A percentile compares a stretch with the other conserved stretches of the same genome.
These are phyloP conservation scores for Candolleomyces efflorescens DNA, from an alignment of 768 basidiomycete species.

Conservation along the genomic window DNA sequence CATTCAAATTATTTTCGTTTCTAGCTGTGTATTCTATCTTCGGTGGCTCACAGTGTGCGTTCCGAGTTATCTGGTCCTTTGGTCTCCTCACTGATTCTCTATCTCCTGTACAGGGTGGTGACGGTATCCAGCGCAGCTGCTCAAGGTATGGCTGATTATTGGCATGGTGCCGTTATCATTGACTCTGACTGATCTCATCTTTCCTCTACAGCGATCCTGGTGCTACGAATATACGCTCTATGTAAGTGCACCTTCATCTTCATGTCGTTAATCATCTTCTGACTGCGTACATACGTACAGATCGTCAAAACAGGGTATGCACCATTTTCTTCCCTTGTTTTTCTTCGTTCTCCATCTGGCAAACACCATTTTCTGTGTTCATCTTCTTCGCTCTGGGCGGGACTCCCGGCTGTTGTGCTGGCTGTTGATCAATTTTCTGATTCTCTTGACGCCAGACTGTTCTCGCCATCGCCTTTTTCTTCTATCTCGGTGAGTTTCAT, in stretches of 20 bases:
- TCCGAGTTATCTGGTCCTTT: neutral
- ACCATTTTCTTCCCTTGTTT: neutral
- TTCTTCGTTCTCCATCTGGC: neutral
- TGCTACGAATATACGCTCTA: slow-evolving; percentile 24
- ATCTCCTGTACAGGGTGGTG: slow-evolving; percentile 8
- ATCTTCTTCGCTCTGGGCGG: no score
- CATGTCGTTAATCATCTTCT: neutral
- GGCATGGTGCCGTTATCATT: neutral
- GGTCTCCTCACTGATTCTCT: neutral
- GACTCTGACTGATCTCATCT: neutral
- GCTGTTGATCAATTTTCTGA: no score
- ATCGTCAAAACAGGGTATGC: neutral
- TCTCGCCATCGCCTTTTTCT: slow-evolving; percentile 14
- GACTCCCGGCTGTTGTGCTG: neutral
- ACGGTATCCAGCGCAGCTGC: slow-evolving; percentile 17
- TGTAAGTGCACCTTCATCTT: slow-evolving; percentile 11
- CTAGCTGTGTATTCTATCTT: slow-evolving; percentile 25
- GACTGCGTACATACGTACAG: neutral
- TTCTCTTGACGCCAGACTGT: neutral
- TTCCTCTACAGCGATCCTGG: slow-evolving; percentile 17
- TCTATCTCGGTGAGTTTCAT: slow-evolving; percentile 19
- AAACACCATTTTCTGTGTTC: no score
- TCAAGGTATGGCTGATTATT: slow-evolving; percentile 12
- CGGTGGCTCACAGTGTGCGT: slow-evolving; percentile 24
- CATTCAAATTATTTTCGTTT: neutral